Percentiles rank a stretch among this genome's conserved stretches.
phyloP scores from a whole-genome alignment of 2,329 filamentous ascomycete species.

The Teratosphaeria viscida region DNA sequence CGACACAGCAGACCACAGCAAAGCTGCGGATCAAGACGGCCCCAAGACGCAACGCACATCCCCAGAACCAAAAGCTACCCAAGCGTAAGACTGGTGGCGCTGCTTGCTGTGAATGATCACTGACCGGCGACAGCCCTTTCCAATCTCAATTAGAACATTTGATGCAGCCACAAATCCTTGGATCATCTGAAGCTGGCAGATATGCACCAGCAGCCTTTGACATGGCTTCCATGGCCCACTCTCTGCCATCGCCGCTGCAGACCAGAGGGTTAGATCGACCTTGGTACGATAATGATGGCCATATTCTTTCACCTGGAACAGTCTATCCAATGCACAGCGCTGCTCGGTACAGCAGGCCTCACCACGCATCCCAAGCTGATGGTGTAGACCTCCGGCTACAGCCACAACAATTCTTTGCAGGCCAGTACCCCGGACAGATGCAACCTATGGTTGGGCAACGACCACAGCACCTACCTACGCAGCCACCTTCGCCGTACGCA shows the following conservation, averaged over 20 bases:
- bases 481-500: slow-evolving; percentile 12
- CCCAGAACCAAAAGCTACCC: background rate
- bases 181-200: background rate
- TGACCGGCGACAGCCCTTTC: slow-evolving; percentile 4
- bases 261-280: background rate
- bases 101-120: background rate
- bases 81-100: background rate
- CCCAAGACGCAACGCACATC: background rate
- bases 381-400: background rate
- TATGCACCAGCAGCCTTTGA: slow-evolving; percentile 5
- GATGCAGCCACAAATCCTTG: background rate
- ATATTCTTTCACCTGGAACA: slow-evolving; percentile 4
- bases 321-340: slow-evolving; percentile 11
- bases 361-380: slow-evolving; percentile 3
- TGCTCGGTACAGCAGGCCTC: slow-evolving; percentile 10
- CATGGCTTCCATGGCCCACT: slow-evolving; percentile 6
- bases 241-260: slow-evolving; percentile 4
- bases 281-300: slow-evolving; percentile 3
- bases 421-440: background rate
- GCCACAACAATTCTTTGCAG: background rate
- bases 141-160: slow-evolving; percentile 8
- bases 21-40: background rate
- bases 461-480: background rate
- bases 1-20: background rate
- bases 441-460: background rate